Conservation (phyloP, 441 rosid species). For the Populus hybrid region DNA sequence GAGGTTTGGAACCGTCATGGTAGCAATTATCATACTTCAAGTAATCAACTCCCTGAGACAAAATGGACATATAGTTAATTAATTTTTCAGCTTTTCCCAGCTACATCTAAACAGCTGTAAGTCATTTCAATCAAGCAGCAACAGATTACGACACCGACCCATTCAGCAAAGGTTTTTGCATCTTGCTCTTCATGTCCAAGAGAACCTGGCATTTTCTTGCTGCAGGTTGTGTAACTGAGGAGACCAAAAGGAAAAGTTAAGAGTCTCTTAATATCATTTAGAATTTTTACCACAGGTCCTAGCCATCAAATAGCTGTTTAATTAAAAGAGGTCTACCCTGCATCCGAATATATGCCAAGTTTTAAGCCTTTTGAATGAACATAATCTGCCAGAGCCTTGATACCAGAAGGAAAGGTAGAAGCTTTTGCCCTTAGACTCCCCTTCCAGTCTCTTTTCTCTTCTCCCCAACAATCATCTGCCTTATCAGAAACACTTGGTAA, state of each 20-base stretch:
- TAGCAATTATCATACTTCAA: conserved; percentile 63
- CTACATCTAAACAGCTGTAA: neutral
- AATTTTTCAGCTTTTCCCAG: neutral
- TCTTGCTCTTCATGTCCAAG: conserved; percentile 55
- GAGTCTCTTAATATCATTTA: conserved; percentile 32
- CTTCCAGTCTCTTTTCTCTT: conserved; percentile 36
- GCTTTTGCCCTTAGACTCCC: conserved; percentile 42
- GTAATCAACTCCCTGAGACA: conserved; percentile 51
- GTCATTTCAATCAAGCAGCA: neutral
- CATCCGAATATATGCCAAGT: conserved; percentile 64
- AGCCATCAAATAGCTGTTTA: conserved; percentile 19
- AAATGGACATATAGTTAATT: neutral
- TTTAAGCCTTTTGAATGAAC: conserved; percentile 57
- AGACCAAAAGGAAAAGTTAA: neutral
- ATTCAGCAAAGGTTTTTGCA: conserved; percentile 53
- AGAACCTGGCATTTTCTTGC: conserved; percentile 66
- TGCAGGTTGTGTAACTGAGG: conserved; percentile 42
- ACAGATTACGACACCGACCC: conserved; percentile 30
- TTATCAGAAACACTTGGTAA: neutral
- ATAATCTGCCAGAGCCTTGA: conserved; percentile 58
- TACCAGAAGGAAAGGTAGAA: conserved; percentile 62
- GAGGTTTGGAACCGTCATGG: conserved; percentile 38
- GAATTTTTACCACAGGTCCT: conserved; percentile 24
- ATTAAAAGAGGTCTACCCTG: conserved; percentile 42
- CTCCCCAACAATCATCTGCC: conserved; percentile 49